A percentile compares a stretch with the other conserved stretches of the same genome.
Conservation (phyloP, 2,329 filamentous ascomycete genomes). For the Calonectria ilicicola region DNA sequence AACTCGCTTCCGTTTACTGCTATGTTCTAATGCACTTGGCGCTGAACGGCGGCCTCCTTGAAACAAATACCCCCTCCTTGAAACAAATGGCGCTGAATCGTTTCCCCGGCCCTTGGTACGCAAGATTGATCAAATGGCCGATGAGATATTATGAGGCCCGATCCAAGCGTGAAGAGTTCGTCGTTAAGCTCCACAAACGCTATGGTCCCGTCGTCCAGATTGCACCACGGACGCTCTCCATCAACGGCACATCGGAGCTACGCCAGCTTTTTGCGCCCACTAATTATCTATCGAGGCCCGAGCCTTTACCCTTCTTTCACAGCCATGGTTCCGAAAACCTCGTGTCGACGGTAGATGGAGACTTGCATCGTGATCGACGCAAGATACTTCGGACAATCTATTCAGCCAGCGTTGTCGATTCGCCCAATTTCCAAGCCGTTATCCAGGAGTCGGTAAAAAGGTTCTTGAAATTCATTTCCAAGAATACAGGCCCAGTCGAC, state of each 20-base stretch:
- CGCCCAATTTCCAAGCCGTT: background rate
- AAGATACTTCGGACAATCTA: background rate
- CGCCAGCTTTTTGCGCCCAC: background rate
- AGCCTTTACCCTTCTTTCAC: background rate
- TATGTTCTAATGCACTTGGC: background rate
- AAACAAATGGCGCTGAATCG: conserved; percentile 4
- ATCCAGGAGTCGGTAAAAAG: background rate
- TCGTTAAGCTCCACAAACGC: background rate
- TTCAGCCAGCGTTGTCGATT: background rate
- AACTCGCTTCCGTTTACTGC: background rate
- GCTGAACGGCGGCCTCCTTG: background rate
- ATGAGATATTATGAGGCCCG: background rate
- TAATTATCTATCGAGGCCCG: background rate
- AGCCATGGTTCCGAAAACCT: background rate
- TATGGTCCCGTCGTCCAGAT: background rate
- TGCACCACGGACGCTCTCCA: background rate
- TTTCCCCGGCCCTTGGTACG: background rate
- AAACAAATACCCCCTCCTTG: background rate
- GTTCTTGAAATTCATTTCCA: background rate
- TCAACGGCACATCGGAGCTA: background rate
- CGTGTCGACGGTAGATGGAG: background rate
- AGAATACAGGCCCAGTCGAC: background rate
- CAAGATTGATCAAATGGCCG: background rate
- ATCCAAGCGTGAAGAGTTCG: background rate
- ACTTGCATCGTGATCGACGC: background rate